Conservation (phyloP, 768 basidiomycete genomes). For the Serendipita sp. region DNA sequence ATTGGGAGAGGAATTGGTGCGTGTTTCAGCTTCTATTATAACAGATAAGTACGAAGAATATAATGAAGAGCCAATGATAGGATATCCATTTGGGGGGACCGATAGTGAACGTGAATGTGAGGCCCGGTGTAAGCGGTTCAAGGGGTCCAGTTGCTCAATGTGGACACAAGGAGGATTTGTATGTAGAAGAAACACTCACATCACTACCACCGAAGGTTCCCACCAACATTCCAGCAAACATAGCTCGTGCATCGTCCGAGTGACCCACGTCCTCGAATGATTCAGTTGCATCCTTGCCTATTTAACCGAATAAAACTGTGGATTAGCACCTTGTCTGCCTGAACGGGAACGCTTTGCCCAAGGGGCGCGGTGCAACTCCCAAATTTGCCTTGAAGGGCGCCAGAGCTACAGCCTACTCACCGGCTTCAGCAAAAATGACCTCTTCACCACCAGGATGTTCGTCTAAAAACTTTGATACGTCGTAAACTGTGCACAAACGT, state of each 20-base stretch:
- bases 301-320: neutral
- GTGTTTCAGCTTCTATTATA: neutral
- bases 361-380: neutral
- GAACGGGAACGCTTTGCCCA: neutral
- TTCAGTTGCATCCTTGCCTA: conserved; percentile 91
- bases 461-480: conserved; percentile 86
- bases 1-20: neutral
- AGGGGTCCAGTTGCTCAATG: neutral
- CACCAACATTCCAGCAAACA: conserved; percentile 62
- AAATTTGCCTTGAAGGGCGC: neutral
- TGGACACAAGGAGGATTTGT: neutral
- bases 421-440: conserved; percentile 84
- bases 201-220: conserved; percentile 66
- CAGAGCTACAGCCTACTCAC: conserved; percentile 30
- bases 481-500: conserved; percentile 52
- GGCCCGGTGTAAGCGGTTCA: neutral
- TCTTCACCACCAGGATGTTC: conserved; percentile 99
- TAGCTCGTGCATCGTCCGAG: conserved; percentile 88
- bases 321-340: neutral
- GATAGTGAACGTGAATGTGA: conserved; percentile 1
- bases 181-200: conserved; percentile 27
- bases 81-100: conserved; percentile 6
- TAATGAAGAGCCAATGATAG: conserved; percentile 15
- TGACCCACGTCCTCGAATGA: conserved; percentile 99
- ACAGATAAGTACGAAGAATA: conserved; percentile 23